Evolutionary conservation across 352 stramenopile species (phyloP).

Genomic region (Pythium sp.): DNA sequence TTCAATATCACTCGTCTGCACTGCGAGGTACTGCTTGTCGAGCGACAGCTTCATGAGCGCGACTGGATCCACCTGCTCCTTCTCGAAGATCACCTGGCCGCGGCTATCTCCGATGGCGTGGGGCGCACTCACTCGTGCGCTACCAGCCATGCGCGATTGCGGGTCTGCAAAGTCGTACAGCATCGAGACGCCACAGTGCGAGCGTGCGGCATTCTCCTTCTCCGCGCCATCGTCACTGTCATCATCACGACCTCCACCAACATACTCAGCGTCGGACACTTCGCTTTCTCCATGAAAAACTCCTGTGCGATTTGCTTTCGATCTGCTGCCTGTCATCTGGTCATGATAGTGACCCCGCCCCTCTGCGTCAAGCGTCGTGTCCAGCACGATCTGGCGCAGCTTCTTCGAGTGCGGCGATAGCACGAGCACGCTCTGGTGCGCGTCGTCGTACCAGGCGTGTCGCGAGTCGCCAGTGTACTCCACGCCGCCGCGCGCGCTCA

Average conservation of each 20-base stretch:
- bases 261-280: background rate
- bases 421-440: constrained; percentile 52
- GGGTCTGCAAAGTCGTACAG: constrained; percentile 43
- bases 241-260: background rate
- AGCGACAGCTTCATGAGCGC: constrained; percentile 54
- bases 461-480: constrained; percentile 35
- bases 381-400: constrained; percentile 46
- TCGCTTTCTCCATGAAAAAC: background rate
- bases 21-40: constrained; percentile 59
- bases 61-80: constrained; percentile 21
- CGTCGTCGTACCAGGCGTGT: constrained; percentile 52
- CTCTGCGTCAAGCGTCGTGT: constrained; percentile 21
- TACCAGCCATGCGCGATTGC: background rate
- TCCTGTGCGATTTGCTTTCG: background rate
- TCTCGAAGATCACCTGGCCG: background rate
- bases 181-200: constrained; percentile 18
- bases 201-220: constrained; percentile 2
- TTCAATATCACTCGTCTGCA: constrained; percentile 84
- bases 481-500: constrained; percentile 43
- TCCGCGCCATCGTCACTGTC: constrained; percentile 9
- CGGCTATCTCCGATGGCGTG: background rate
- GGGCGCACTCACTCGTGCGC: background rate
- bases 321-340: background rate
- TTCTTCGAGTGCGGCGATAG: constrained; percentile 28
- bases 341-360: background rate